Percentiles rank a stretch among this genome's conserved stretches.
phyloP scores from a whole-genome alignment of 768 basidiomycete species.

The Podaxis carcinomalis region DNA sequence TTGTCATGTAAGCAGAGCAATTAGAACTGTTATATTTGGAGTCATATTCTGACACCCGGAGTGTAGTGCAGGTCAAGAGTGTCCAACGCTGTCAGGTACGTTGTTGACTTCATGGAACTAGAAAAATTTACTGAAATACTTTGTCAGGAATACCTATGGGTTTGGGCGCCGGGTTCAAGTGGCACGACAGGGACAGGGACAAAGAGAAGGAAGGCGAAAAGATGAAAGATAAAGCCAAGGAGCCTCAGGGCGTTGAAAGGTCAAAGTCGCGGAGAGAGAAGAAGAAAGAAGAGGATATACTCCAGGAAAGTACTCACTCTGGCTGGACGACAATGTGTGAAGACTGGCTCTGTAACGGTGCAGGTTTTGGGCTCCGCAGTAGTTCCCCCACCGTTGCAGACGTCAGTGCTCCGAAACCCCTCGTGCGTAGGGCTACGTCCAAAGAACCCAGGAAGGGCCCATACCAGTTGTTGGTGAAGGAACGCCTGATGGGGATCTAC shows the following conservation, averaged over 20 bases:
- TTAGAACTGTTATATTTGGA: not conserved
- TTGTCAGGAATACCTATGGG: slow-evolving; percentile 69
- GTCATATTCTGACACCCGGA: slow-evolving; percentile 15
- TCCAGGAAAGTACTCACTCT: slow-evolving; percentile 21
- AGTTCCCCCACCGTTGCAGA: slow-evolving; percentile 36
- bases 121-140: not conserved
- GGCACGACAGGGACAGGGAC: slow-evolving; percentile 26
- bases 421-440: slow-evolving; percentile 36
- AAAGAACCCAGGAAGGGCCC: slow-evolving; percentile 58
- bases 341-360: slow-evolving; percentile 60
- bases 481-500: slow-evolving; percentile 89
- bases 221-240: slow-evolving; percentile 22
- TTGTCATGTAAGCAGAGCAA: slow-evolving; percentile 59
- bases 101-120: not conserved
- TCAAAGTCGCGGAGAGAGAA: slow-evolving; percentile 6
- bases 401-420: slow-evolving; percentile 36
- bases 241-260: not conserved
- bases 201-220: slow-evolving; percentile 18
- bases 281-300: slow-evolving; percentile 3
- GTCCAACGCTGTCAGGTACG: slow-evolving; percentile 71
- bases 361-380: slow-evolving; percentile 24
- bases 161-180: slow-evolving; percentile 70
- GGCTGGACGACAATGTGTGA: slow-evolving; percentile 80
- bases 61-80: slow-evolving; percentile 64
- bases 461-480: slow-evolving; percentile 83